phyloP scores from a whole-genome alignment of 768 basidiomycete species.

The Coprinellus micaceus region DNA sequence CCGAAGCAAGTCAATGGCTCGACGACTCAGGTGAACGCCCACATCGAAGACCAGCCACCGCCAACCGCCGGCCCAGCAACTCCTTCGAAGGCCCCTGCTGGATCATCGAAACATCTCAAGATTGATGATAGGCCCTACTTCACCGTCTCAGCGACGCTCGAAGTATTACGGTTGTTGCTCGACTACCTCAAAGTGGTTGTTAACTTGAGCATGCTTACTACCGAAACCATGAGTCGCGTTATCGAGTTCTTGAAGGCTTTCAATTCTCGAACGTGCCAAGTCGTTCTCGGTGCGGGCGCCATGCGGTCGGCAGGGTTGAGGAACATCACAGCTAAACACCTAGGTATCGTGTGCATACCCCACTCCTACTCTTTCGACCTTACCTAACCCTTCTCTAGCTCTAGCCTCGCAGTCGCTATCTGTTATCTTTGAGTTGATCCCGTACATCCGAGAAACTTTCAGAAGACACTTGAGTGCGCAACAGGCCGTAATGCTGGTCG shows the following conservation, averaged over 20 bases:
- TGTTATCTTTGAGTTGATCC: slow-evolving; percentile 89
- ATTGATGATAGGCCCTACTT: slow-evolving; percentile 87
- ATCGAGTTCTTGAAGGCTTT: slow-evolving; percentile 97
- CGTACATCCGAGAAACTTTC: slow-evolving; percentile 94
- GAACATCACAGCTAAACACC: slow-evolving; percentile 97
- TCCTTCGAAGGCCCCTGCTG: slow-evolving; percentile 12
- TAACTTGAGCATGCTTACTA: slow-evolving; percentile 85
- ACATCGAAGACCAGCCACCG: not conserved
- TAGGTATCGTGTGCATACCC: slow-evolving; percentile 45
- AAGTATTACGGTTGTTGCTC: slow-evolving; percentile 63
- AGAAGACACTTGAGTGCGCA: slow-evolving; percentile 89
- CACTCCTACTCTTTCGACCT: slow-evolving; percentile 3
- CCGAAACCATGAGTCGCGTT: slow-evolving; percentile 90
- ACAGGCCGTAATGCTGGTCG: slow-evolving; percentile 94
- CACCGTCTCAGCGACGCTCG: slow-evolving; percentile 80
- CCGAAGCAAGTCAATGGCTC: not conserved
- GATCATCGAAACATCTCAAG: slow-evolving; percentile 40
- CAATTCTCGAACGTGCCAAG: slow-evolving; percentile 97
- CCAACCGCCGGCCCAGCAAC: not conserved
- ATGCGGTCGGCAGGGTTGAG: slow-evolving; percentile 97
- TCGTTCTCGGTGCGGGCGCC: slow-evolving; percentile 97
- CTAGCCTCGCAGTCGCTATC: slow-evolving; percentile 95
- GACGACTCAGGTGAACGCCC: not conserved
- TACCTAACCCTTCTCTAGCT: slow-evolving; percentile 42
- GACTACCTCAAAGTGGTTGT: slow-evolving; percentile 89